These are phyloP conservation scores for Sarocladium brachiariae DNA, from an alignment of 2,329 filamentous ascomycete species.

Conservation along the genomic window DNA sequence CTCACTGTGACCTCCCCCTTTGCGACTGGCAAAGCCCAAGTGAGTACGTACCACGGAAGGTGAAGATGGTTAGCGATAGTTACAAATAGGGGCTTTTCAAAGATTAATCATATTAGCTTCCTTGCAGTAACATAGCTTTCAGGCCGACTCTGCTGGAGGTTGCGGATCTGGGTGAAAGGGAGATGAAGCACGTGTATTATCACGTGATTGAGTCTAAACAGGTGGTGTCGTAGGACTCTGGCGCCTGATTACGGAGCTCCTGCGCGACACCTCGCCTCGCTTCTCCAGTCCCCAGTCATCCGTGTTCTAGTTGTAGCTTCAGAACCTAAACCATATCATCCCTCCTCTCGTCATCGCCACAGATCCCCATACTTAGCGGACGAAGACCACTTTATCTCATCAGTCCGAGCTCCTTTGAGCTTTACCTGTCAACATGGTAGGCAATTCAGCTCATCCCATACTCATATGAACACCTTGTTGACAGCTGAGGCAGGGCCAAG, in stretches of 20 bases:
- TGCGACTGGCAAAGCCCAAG: no score
- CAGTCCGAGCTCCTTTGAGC: conserved; percentile 21
- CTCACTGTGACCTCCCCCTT: no score
- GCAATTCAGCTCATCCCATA: conserved; percentile 10
- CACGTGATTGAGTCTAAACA: conserved; percentile 3
- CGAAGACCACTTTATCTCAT: not conserved
- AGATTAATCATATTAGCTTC: no score
- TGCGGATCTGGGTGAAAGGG: not conserved
- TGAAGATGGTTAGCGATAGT: no score
- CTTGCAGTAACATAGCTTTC: no score
- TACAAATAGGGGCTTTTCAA: no score
- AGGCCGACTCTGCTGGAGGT: no score
- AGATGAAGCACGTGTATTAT: conserved; percentile 23
- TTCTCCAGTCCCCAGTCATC: conserved; percentile 30
- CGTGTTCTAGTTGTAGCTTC: conserved; percentile 18
- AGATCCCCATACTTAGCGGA: conserved; percentile 10
- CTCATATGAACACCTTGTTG: conserved; percentile 11
- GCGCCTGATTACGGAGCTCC: conserved; percentile 29
- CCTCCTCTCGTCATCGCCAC: conserved; percentile 8
- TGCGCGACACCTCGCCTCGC: conserved; percentile 19
- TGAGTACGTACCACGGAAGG: no score
- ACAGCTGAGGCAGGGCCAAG: conserved; percentile 56
- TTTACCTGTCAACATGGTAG: conserved; percentile 29
- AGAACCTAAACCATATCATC: conserved; percentile 11
- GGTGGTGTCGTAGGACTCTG: conserved; percentile 39